Evolutionary conservation across 2,329 filamentous ascomycete species (phyloP), one percentile per base, ranked within the genome.

Genomic region (Scortechinia acanthostroma): DNA sequence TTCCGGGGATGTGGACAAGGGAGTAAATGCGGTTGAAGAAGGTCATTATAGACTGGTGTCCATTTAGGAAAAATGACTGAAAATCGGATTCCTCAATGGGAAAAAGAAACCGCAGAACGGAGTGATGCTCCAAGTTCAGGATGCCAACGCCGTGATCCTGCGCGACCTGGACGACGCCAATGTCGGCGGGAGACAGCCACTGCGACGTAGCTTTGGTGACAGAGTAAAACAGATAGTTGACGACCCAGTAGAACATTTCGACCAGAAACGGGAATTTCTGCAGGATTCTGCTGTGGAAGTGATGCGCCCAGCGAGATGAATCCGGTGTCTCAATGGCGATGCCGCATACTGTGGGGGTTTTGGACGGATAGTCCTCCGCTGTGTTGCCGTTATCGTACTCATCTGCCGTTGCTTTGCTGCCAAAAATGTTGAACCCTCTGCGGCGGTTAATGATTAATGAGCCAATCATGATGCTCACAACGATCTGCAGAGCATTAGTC

Each of bases 1-100:
- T 88, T 14, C 83, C 84, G 1, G 84, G 85, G 47, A 88, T 88
- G 59, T 88, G 85, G 54, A 89, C 86, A 62, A 87, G 88, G 4
- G 83, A 87, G 63, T 88, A 88, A 21, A 77, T 72, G 55, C 83
- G 74, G 62, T 88, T 88, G 53, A 81, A 85, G 76, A 76, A 86
- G 51, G 70, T 75, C 68, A 89, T 74, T 35, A 83, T 53, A 21
- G 65, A 56, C 2, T 79, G 73, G 44, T 73, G 71, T 17, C 63
- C 59, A 43, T 79, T 62, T 55, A 80, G 78, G 58, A 66, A 74
- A 55, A 63, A 70, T 15, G 56, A 53, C 47, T 72, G 69, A 21
- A 71, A 62, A 17, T 62, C 63, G 53, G 62, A 61, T 57, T 74
- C 70, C 17, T 65, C 51, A n/a, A n/a, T n/a, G 2, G 61, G 61